phyloP scores from a whole-genome alignment of 208 protist species.

The Leishmania arabica region DNA sequence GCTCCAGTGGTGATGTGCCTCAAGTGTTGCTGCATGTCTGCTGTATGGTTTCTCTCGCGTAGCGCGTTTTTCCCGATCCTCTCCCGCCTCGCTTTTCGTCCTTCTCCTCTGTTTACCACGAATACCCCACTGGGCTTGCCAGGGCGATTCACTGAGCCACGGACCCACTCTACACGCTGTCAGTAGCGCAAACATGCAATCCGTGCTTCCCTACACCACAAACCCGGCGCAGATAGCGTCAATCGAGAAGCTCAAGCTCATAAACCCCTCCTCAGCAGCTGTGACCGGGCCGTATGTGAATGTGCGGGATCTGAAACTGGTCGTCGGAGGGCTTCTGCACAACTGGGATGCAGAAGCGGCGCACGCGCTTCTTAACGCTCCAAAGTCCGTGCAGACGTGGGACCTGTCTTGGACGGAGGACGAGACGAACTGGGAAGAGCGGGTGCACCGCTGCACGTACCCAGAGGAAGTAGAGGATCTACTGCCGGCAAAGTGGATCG shows the following conservation, averaged over 20 bases:
- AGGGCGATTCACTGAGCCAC: neutral
- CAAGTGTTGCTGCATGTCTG: neutral
- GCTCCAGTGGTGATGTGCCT: neutral
- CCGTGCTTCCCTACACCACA: constrained; percentile 84
- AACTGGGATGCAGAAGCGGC: constrained; percentile 86
- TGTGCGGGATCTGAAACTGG: constrained; percentile 59
- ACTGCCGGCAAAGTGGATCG: constrained; percentile 87
- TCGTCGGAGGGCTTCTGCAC: constrained; percentile 75
- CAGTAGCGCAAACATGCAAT: constrained; percentile 51
- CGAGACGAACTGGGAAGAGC: constrained; percentile 79
- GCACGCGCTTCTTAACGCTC: constrained; percentile 46
- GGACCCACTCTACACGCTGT: neutral
- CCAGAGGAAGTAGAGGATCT: constrained; percentile 90
- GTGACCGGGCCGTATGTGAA: constrained; percentile 70
- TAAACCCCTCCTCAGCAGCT: constrained; percentile 70
- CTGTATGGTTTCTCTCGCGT: neutral
- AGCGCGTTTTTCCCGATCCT: neutral
- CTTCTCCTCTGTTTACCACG: neutral
- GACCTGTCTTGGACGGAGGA: constrained; percentile 80
- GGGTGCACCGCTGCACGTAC: constrained; percentile 68
- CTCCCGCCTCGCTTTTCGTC: neutral
- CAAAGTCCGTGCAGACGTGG: constrained; percentile 75
- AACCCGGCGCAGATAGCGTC: constrained; percentile 79
- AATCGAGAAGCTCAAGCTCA: constrained; percentile 75
- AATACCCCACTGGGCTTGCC: neutral